Evolutionary conservation across 2,329 filamentous ascomycete species (phyloP).

Genomic region (Fusarium verrucosum): DNA sequence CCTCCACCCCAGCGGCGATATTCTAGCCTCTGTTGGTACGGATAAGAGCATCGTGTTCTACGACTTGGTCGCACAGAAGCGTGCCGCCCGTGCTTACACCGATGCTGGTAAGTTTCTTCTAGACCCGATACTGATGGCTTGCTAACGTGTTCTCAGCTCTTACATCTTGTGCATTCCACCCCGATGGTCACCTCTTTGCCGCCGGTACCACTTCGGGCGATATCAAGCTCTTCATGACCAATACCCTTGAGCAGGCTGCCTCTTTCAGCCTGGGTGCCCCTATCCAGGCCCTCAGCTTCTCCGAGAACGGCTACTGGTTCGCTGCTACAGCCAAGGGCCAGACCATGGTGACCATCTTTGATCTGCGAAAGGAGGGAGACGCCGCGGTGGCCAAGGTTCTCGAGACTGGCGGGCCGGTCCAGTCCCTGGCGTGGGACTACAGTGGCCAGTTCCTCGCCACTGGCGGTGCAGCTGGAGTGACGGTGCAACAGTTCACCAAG

Average conservation of each 20-base stretch:
- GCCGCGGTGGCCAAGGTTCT: conserved; percentile 83
- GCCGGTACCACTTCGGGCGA: conserved; percentile 81
- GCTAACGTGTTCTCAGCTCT: conserved; percentile 62
- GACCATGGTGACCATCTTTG: conserved; percentile 84
- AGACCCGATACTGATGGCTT: neutral
- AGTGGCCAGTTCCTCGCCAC: conserved; percentile 91
- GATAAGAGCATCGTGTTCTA: conserved; percentile 96
- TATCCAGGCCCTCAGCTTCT: conserved; percentile 82
- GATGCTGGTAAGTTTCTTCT: conserved; percentile 73
- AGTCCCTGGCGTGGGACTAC: conserved; percentile 88
- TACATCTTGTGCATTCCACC: conserved; percentile 86
- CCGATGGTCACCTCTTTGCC: conserved; percentile 93
- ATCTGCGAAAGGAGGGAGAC: conserved; percentile 90
- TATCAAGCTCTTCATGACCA: conserved; percentile 90
- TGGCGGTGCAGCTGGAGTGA: conserved; percentile 80
- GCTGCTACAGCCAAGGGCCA: conserved; percentile 82
- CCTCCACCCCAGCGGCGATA: conserved; percentile 81
- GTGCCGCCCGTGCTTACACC: conserved; percentile 80
- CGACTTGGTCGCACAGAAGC: conserved; percentile 73
- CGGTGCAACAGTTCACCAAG: conserved; percentile 91
- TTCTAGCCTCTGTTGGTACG: conserved; percentile 85
- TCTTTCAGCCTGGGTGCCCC: conserved; percentile 75
- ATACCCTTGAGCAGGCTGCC: conserved; percentile 78
- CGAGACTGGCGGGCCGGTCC: conserved; percentile 81
- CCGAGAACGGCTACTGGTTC: conserved; percentile 97